A percentile compares a stretch with the other conserved stretches of the same genome.
Conservation (phyloP, 2,329 filamentous ascomycete species). For the Beauveria pseudobassiana region DNA sequence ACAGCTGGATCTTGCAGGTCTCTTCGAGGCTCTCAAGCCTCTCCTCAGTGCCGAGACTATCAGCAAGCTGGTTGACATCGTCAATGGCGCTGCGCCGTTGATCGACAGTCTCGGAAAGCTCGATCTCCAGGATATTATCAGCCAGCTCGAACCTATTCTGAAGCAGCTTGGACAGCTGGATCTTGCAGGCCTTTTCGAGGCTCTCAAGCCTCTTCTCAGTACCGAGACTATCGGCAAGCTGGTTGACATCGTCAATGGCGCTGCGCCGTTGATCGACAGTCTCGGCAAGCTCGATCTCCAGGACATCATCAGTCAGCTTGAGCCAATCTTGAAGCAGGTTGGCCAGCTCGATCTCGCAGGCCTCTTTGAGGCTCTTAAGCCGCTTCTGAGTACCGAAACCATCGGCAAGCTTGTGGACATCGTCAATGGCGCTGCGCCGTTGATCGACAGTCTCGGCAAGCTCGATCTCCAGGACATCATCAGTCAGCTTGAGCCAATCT, state of each 20-base stretch:
- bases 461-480: no score
- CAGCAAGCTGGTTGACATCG: constrained; percentile 7
- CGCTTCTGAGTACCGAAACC: no score
- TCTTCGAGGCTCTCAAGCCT: constrained; percentile 14
- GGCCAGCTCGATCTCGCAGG: no score
- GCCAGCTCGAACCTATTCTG: constrained; percentile 22
- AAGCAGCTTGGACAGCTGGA: constrained; percentile 15
- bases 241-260: constrained; percentile 13
- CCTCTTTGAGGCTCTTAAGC: no score
- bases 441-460: no score
- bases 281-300: constrained; percentile 11
- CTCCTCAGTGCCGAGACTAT: constrained; percentile 9
- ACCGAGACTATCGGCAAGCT: not conserved
- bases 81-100: constrained; percentile 8
- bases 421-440: no score
- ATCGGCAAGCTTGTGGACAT: no score
- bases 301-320: not conserved
- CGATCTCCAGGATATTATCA: constrained; percentile 16
- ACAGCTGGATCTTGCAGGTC: constrained; percentile 13
- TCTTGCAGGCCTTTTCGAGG: constrained; percentile 14
- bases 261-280: constrained; percentile 13
- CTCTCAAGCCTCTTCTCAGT: constrained; percentile 9
- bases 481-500: no score
- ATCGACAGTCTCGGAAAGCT: constrained; percentile 11
- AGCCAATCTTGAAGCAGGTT: no score